These are phyloP conservation scores for Nemania sp. DNA, from an alignment of 2,329 filamentous ascomycete species.

Conservation along the genomic window DNA sequence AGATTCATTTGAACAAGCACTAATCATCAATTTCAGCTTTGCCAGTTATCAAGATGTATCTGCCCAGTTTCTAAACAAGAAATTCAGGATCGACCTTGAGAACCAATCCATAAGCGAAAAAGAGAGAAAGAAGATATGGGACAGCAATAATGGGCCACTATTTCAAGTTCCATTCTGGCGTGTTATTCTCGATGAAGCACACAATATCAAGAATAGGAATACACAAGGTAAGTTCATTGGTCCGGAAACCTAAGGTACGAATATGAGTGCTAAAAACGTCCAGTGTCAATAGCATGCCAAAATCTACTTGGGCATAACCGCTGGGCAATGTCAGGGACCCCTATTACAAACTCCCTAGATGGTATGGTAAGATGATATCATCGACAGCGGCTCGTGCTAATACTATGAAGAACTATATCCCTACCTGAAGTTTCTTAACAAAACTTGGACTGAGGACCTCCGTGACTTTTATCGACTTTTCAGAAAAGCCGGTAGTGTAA, in stretches of 20 bases:
- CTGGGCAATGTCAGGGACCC: constrained; percentile 24
- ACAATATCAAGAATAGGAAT: constrained; percentile 21
- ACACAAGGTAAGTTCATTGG: constrained; percentile 10
- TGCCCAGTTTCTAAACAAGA: constrained; percentile 4
- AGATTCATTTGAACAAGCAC: neutral
- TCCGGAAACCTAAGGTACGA: neutral
- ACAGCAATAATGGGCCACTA: constrained; percentile 6
- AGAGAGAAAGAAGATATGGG: neutral
- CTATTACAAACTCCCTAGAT: constrained; percentile 17
- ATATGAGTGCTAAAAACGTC: neutral
- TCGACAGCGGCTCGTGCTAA: neutral
- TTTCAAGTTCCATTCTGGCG: constrained; percentile 20
- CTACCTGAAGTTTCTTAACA: constrained; percentile 20
- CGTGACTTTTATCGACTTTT: constrained; percentile 10
- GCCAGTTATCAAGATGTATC: constrained; percentile 17
- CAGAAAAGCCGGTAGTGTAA: neutral
- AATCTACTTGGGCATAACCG: constrained; percentile 2
- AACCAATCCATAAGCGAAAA: neutral
- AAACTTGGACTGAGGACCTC: neutral
- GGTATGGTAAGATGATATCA: neutral
- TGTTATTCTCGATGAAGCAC: constrained; percentile 24
- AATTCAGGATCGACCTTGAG: neutral
- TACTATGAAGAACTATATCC: constrained; percentile 13
- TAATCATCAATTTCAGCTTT: constrained; percentile 12
- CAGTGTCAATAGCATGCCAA: constrained; percentile 22